Evolutionary conservation across 106 monocot species (phyloP), one percentile per base, ranked within the genome.

Genomic region (Dendrobium officinale): DNA sequence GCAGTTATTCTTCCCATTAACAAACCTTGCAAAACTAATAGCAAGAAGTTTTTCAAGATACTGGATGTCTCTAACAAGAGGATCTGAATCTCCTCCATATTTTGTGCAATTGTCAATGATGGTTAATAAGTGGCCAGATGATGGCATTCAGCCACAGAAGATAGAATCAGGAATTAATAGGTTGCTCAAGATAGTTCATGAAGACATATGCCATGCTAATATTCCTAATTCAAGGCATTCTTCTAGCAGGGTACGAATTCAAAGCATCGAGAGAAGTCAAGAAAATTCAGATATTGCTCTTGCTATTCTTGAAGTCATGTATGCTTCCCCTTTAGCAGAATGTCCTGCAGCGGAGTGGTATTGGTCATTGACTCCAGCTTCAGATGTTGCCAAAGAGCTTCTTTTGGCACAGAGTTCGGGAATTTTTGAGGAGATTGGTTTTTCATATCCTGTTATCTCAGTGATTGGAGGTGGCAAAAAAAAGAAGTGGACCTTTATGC

Each of bases 81-180:
- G 95, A 72, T 92, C 94, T 55, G 95, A 98, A 84, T 82, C 94
- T 76, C 94, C 98, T 73, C 98, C 98, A 55, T 92, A 95, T 83
- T 92, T 95, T 89, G 89, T 98, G 42, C 98, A 98, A 80, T 73
- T 98, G 66, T 92, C 98, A 72, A 89, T 98, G 91, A 86, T 91
- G 68, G 91, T 98, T 80, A 82, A 81, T 43, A 82, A 92, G 4
- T 94, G 98, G 98, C 94, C 98, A 80, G 91, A 88, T 10, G 92
- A 98, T 85, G 98, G 98, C 27, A 98, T 98, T 82, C 98, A 98
- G 67, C 98, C 98, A 67, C 92, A 95, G 81, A 87, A 82, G 31
- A 86, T 98, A 58, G 98, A 98, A 82, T 95, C 94, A 44, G 79
- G 56, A 80, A 88, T 98, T 48, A 98, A 98, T 78, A 80, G 89